phyloP scores from a whole-genome alignment of 2,329 filamentous ascomycete species.

The Fusarium keratoplasticum region DNA sequence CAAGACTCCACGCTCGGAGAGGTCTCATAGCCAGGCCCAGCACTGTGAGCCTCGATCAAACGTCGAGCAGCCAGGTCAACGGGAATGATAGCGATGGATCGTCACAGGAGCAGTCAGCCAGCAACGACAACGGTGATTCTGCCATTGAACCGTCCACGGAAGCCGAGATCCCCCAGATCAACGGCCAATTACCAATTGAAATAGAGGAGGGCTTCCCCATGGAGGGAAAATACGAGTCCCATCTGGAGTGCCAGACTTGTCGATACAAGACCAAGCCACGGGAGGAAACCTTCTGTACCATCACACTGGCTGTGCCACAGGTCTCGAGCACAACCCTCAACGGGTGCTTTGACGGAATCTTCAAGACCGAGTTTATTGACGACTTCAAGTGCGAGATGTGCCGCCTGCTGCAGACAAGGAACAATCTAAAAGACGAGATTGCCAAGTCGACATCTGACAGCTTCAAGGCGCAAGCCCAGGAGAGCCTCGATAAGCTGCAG shows the following conservation, averaged over 20 bases:
- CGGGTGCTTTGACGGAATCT: conserved; percentile 90
- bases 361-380: conserved; percentile 96
- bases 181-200: conserved; percentile 49
- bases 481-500: conserved; percentile 74
- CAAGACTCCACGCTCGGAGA: conserved; percentile 68
- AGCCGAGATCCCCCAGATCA: conserved; percentile 32
- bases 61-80: conserved; percentile 39
- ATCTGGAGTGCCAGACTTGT: conserved; percentile 92
- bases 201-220: conserved; percentile 85
- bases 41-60: conserved; percentile 19
- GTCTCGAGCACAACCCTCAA: conserved; percentile 83
- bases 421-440: conserved; percentile 71
- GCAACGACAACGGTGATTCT: conserved; percentile 24
- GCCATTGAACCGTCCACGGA: conserved; percentile 41
- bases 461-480: conserved; percentile 63
- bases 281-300: conserved; percentile 86
- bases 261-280: conserved; percentile 88
- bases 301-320: conserved; percentile 92
- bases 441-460: conserved; percentile 63
- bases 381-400: conserved; percentile 97
- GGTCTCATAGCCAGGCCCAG: conserved; percentile 28
- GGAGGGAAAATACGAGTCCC: conserved; percentile 92
- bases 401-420: conserved; percentile 82
- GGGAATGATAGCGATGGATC: conserved; percentile 21
- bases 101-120: conserved; percentile 15